phyloP scores from a whole-genome alignment of 495 filamentous ascomycete genomes.

The Penicillium macrosclerotiorum region DNA sequence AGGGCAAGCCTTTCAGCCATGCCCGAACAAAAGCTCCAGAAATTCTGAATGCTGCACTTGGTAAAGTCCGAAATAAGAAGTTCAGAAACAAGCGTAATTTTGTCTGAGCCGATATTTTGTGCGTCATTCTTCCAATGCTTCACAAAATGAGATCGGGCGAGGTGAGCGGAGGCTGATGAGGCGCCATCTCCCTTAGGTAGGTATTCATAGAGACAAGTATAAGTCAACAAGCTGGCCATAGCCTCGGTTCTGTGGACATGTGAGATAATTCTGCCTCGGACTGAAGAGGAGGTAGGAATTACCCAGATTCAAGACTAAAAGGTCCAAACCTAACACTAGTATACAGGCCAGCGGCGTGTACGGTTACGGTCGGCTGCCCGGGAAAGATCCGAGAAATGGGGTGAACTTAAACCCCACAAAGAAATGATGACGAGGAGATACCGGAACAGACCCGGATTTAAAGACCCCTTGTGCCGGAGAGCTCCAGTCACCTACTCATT shows the following conservation, averaged over 20 bases:
- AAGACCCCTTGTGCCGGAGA: too few species aligned
- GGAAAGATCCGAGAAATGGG: background rate
- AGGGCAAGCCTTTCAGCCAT: conserved; percentile 9
- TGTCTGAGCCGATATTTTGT: background rate
- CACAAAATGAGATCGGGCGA: background rate
- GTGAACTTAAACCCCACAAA: background rate
- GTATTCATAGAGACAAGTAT: background rate
- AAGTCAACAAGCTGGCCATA: background rate
- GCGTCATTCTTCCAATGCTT: background rate
- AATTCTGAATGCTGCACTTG: conserved; percentile 1
- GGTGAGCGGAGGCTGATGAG: background rate
- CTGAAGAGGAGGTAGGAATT: background rate
- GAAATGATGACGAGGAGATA: background rate
- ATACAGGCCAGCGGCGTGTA: too few species aligned
- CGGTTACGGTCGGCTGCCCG: background rate
- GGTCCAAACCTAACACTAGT: background rate
- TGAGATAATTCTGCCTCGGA: background rate
- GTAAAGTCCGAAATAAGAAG: background rate
- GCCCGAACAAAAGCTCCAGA: conserved; percentile 11
- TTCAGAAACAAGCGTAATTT: background rate
- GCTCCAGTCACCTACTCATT: too few species aligned
- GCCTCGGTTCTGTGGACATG: background rate
- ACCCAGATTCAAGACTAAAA: background rate
- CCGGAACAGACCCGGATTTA: background rate
- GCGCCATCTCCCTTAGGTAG: background rate